Base-by-base conservation (phyloP, 352 stramenopile species). In the Pelagophyceae sp. region DNA sequence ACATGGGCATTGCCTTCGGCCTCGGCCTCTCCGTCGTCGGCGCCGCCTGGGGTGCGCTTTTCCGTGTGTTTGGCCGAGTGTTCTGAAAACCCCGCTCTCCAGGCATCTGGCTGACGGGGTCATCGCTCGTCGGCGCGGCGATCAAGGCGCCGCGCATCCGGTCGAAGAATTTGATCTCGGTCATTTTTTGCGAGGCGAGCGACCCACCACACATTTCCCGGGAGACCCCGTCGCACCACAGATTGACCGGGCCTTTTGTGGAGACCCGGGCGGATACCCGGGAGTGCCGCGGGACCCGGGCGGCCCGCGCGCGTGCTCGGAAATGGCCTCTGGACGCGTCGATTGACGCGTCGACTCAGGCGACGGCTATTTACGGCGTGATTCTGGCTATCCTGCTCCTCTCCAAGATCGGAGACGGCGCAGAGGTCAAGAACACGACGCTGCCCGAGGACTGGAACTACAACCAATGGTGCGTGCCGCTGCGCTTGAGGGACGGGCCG, bases 181-280 rank as follows among this genome's bases (percentile, higher is more conserved):
- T 99, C 77, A 99, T 99, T 92, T 99, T 99, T 86, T 99, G 96
- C 84, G 96, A 99, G 87, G 96, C 96, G 19, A n/a, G n/a, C n/a
- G n/a, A n/a, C n/a, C n/a, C n/a, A n/a, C n/a, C n/a, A n/a, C n/a
- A n/a, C n/a, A n/a, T n/a, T n/a, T n/a, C n/a, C n/a, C n/a, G n/a
- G n/a, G n/a, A n/a, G n/a, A n/a, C n/a, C n/a, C n/a, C n/a, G n/a
- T n/a, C n/a, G n/a, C n/a, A n/a, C n/a, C n/a, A n/a, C n/a, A n/a
- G n/a, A n/a, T n/a, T n/a, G n/a, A n/a, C n/a, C n/a, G n/a, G n/a
- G n/a, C n/a, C n/a, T n/a, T n/a, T n/a, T n/a, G n/a, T n/a, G n/a
- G n/a, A n/a, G n/a, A n/a, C n/a, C n/a, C n/a, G n/a, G n/a, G n/a
- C n/a, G n/a, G n/a, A n/a, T n/a, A n/a, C n/a, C n/a, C n/a, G n/a